Evolutionary conservation across 257 asterid species (phyloP).

Genomic region (Salvia miltiorrhiza): DNA sequence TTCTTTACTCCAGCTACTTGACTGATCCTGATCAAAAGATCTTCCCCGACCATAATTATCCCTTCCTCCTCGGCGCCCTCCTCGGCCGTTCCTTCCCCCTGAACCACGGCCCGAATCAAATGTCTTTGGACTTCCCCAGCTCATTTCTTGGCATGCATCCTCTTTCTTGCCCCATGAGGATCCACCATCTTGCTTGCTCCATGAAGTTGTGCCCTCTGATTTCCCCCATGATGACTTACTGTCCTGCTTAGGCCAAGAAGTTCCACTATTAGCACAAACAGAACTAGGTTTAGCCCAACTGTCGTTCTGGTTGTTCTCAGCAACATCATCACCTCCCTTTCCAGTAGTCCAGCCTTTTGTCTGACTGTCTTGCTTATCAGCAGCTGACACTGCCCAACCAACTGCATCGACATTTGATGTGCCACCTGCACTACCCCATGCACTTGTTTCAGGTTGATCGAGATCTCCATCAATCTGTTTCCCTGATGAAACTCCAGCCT

Average conservation of each 20-base stretch:
- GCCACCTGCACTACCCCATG: slow-evolving; percentile 27
- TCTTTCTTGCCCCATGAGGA: slow-evolving; percentile 42
- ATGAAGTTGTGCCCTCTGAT: slow-evolving; percentile 15
- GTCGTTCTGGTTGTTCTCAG: slow-evolving; percentile 14
- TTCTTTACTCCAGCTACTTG: slow-evolving; percentile 37
- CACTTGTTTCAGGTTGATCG: slow-evolving; percentile 35
- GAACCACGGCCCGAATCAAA: slow-evolving; percentile 52
- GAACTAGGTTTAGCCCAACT: slow-evolving; percentile 35
- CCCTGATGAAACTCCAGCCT: slow-evolving; percentile 37
- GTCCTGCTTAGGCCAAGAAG: slow-evolving; percentile 34
- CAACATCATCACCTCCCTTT: slow-evolving; percentile 22
- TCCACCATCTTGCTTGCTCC: slow-evolving; percentile 33
- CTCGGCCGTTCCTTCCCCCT: slow-evolving; percentile 54
- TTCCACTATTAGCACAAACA: slow-evolving; percentile 34
- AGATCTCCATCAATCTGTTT: slow-evolving; percentile 36
- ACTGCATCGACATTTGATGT: slow-evolving; percentile 21
- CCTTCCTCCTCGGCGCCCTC: slow-evolving; percentile 49
- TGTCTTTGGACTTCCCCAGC: slow-evolving; percentile 39
- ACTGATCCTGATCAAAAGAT: slow-evolving; percentile 46
- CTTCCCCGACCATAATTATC: slow-evolving; percentile 53
- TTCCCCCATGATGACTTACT: slow-evolving; percentile 30
- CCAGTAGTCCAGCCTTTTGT: slow-evolving; percentile 25
- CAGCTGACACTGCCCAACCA: slow-evolving; percentile 23
- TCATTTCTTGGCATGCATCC: slow-evolving; percentile 32
- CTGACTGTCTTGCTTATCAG: slow-evolving; percentile 22